Evolutionary conservation across 495 filamentous ascomycete species (phyloP), one percentile per base, ranked within the genome.

Genomic region (Penicillium desertorum): DNA sequence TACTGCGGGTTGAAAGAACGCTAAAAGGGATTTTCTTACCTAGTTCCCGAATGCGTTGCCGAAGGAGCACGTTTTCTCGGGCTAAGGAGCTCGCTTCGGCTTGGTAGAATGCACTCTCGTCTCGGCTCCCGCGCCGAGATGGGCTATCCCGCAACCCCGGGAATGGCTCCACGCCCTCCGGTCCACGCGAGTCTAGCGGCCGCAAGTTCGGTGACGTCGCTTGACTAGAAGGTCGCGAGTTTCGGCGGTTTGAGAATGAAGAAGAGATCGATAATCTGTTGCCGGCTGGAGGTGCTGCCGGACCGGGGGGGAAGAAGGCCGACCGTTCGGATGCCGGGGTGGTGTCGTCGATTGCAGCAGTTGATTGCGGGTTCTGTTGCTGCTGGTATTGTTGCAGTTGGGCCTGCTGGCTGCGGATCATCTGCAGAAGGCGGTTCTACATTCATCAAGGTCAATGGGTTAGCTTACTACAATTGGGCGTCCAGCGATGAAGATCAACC

Each of bases 1-100:
- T 9, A 45, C 45, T 25, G 25, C 5, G 23, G 19, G 27, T 11
- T 39, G 16, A 50, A 51, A 50, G 46, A 27, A 11, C 14, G 17
- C 19, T 47, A 53, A 32, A 22, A 12, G n/a, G 23, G 17, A 50
- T 14, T 43, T 9, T 37, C 73, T 65, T 65, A 77, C 74, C 74
- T 55, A 98, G 76, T 66, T 96, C 93, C 36, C 90, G 83, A 46
- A 96, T 91, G 48, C 94, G 82, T 65, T 86, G 81, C 51, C 86
- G 86, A 54, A 98, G 76, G 88, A 98, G 95, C 70, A 95, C 89
- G 65, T 98, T 98, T 76, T 98, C 94, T 43, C 94, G 79, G 19
- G 83, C 80, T 59, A 98, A 75, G 76, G 85, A 93, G 62, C 90
- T 85, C 3, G 90, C 92, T 73, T 98, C 94, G 3, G 92, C 90